Evolutionary conservation across 148 eudicot species (phyloP).

Genomic region (Camellia sinensis): DNA sequence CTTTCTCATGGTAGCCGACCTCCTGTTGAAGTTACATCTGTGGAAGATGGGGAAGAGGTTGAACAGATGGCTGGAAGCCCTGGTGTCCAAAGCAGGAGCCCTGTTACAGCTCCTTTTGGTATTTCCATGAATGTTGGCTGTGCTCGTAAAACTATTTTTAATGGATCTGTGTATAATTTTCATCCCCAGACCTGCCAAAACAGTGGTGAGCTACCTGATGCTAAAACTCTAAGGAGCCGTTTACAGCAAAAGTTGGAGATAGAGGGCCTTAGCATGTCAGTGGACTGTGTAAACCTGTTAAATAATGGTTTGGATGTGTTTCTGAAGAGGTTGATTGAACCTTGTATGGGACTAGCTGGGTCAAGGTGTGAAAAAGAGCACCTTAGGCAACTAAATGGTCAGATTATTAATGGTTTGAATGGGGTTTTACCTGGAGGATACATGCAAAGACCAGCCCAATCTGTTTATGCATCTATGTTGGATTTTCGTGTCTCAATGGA

Average conservation of each 20-base stretch:
- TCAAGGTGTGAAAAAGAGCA: conserved; percentile 22
- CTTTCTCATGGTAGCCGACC: conserved; percentile 50
- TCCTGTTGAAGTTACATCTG: conserved; percentile 35
- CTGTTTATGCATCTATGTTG: conserved; percentile 22
- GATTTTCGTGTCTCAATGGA: conserved; percentile 53
- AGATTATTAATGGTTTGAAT: conserved; percentile 7
- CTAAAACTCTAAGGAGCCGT: conserved; percentile 29
- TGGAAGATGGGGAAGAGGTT: conserved; percentile 58
- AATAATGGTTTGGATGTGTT: conserved; percentile 47
- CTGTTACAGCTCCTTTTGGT: conserved; percentile 48
- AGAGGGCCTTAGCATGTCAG: conserved; percentile 40
- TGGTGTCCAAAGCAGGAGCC: conserved; percentile 36
- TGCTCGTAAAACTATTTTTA: conserved; percentile 19
- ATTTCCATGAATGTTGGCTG: conserved; percentile 32
- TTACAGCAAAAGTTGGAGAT: conserved; percentile 42
- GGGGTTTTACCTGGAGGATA: conserved; percentile 19
- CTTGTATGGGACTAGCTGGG: conserved; percentile 39
- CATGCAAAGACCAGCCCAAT: conserved; percentile 16
- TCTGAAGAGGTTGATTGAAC: conserved; percentile 46
- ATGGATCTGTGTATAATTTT: conserved; percentile 7
- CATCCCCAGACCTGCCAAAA: conserved; percentile 31
- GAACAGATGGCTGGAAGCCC: conserved; percentile 40
- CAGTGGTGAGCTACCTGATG: conserved; percentile 43
- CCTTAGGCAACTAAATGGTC: conserved; percentile 14
- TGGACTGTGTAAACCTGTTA: conserved; percentile 39